phyloP scores from a whole-genome alignment of 371 early-diverging fungal genomes.

The Mortierella sp. region DNA sequence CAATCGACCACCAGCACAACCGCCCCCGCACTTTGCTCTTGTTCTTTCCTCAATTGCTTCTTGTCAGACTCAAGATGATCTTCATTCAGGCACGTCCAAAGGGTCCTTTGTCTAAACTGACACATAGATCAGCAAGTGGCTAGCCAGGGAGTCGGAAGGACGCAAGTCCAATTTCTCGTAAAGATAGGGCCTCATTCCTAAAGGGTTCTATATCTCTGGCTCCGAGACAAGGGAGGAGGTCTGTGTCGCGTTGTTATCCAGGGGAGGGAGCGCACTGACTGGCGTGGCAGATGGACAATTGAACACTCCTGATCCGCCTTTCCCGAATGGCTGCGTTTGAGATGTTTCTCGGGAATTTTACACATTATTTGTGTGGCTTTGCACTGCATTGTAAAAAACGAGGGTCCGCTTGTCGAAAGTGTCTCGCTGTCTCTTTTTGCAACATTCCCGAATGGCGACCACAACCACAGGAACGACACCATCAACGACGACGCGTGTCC shows the following conservation, averaged over 20 bases:
- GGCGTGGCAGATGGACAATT: neutral
- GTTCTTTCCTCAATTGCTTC: neutral
- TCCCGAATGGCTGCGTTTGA: neutral
- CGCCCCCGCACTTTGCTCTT: neutral
- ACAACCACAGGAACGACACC: constrained; percentile 10
- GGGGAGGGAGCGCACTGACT: neutral
- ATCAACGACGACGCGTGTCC: constrained; percentile 27
- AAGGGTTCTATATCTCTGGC: neutral
- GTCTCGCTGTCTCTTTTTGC: neutral
- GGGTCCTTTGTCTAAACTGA: too few species aligned
- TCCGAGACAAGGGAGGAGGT: neutral
- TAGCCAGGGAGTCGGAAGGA: neutral
- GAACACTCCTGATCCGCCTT: neutral
- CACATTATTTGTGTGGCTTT: neutral
- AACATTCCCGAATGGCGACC: constrained; percentile 20
- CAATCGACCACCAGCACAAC: neutral
- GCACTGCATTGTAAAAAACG: neutral
- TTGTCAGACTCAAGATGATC: neutral
- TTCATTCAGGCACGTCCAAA: neutral
- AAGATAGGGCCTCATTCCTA: neutral
- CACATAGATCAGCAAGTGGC: neutral
- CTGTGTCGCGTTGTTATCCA: neutral
- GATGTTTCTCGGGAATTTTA: neutral
- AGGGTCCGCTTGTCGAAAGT: neutral
- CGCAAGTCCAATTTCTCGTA: neutral